Evolutionary conservation across 2,329 filamentous ascomycete species (phyloP), one percentile per base, ranked within the genome.

Genomic region (Trichoderma lentiforme): DNA sequence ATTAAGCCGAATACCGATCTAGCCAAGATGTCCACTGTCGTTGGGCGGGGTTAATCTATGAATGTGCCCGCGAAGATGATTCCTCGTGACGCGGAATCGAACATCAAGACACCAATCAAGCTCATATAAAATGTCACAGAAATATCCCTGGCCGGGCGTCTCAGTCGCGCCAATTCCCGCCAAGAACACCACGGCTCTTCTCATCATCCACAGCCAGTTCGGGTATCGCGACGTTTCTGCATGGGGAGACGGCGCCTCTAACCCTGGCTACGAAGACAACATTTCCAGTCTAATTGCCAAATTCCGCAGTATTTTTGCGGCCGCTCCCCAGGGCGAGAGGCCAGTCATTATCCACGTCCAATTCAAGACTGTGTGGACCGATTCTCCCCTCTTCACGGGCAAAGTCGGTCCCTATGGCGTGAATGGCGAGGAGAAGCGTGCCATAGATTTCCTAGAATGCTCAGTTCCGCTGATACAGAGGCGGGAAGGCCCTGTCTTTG

Each of bases 201-300:
- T 76, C 69, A 69, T 76, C 71, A 72, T 76, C 65, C 39, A 76
- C 57, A 43, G 73, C 69, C 30, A 76, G 63, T 65, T 75, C 51
- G 53, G 72, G 12, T 73, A 62, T 36, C 72, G 72, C 30, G 30
- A 67, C 30, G 6, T 51, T n/a, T 8, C 32, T 3, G 61, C 61
- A 6, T 71, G 72, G 62, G 57, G 69, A 12, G 53, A 51, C 11
- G 56, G 66, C 28, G 34, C 56, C 12, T 71, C 71, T 32, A 71
- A 70, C 34, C 43, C 62, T 26, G 24, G 60, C 43, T 71, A 57
- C 39, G 73, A 74, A 34, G 21, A 30, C 12, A 74, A 73, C 15
- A n/a, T 74, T 24, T 60, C 66, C 21, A 34, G 36, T 14, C 53
- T 73, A 5, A 51, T 74, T 21, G 47, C 53, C 32, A 61, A 51